Evolutionary conservation across 768 basidiomycete species (phyloP).

Genomic region (Agrocybe chaxingu): DNA sequence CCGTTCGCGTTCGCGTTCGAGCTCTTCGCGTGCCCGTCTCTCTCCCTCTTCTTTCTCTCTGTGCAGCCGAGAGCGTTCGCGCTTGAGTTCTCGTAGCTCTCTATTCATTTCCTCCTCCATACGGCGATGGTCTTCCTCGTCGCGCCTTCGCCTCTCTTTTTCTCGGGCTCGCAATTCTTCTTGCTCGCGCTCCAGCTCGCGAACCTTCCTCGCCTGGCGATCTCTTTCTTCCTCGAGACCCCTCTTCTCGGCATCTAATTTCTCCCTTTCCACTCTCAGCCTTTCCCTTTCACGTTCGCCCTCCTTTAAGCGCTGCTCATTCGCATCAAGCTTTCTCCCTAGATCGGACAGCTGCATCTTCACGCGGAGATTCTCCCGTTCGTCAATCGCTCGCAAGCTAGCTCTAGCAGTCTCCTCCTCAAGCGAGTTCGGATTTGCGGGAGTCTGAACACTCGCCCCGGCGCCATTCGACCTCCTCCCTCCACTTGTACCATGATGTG

Average conservation of each 20-base stretch:
- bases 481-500: neutral
- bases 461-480: neutral
- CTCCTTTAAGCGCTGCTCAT: slow-evolving; percentile 17
- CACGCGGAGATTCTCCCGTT: slow-evolving; percentile 15
- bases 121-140: slow-evolving; percentile 8
- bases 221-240: slow-evolving; percentile 6
- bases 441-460: neutral
- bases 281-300: slow-evolving; percentile 9
- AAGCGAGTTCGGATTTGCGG: slow-evolving; percentile 7
- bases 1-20: no score
- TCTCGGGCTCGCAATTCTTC: slow-evolving; percentile 9
- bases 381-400: slow-evolving; percentile 14
- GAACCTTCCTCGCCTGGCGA: neutral
- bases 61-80: neutral
- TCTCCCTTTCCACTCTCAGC: slow-evolving; percentile 9
- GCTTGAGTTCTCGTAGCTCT: slow-evolving; percentile 5
- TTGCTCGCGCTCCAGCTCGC: slow-evolving; percentile 6
- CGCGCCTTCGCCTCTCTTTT: slow-evolving; percentile 4
- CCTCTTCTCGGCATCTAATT: slow-evolving; percentile 9
- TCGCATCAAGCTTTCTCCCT: slow-evolving; percentile 18
- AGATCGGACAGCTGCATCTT: slow-evolving; percentile 15
- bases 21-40: neutral
- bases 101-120: slow-evolving; percentile 8
- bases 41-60: slow-evolving; percentile 12
- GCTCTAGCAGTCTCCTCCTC: slow-evolving; percentile 14